These are phyloP conservation scores for Brassica napus DNA, from an alignment of 345 rosid genomes.

Conservation along the genomic window DNA sequence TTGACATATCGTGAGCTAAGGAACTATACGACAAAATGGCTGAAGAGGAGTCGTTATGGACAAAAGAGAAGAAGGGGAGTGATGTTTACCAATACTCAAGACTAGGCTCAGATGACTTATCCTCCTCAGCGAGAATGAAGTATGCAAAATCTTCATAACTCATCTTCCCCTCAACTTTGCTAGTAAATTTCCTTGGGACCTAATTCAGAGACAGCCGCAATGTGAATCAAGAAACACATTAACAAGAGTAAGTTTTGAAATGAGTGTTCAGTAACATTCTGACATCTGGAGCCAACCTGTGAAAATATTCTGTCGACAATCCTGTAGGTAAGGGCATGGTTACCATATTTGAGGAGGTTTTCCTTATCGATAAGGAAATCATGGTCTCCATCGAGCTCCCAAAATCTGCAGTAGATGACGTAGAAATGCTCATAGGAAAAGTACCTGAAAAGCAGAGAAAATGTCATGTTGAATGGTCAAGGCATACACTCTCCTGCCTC, in stretches of 20 bases:
- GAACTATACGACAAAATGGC: neutral
- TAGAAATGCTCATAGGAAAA: constrained; percentile 92
- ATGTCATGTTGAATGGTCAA: constrained; percentile 6
- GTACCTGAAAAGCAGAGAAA: constrained; percentile 54
- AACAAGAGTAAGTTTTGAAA: neutral
- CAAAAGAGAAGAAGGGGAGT: neutral
- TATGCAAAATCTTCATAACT: constrained; percentile 94
- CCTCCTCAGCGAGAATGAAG: constrained; percentile 91
- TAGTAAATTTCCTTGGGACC: constrained; percentile 77
- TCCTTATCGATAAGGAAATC: constrained; percentile 82
- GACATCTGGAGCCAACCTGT: constrained; percentile 58
- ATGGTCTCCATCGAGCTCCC: constrained; percentile 83
- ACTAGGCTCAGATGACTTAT: constrained; percentile 84
- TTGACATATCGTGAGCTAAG: neutral
- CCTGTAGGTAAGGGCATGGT: constrained; percentile 84
- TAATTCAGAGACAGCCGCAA: constrained; percentile 26
- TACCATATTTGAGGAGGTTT: constrained; percentile 77
- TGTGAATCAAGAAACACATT: neutral
- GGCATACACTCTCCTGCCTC: neutral
- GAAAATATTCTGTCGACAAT: constrained; percentile 86
- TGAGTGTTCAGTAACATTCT: constrained; percentile 35
- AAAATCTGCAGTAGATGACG: constrained; percentile 83
- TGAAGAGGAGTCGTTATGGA: neutral
- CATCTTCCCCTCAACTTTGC: constrained; percentile 80
- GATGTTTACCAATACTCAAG: constrained; percentile 80